Conservation (phyloP, 1,284 basidiomycete genomes). For the Leccinum pallidistipes region DNA sequence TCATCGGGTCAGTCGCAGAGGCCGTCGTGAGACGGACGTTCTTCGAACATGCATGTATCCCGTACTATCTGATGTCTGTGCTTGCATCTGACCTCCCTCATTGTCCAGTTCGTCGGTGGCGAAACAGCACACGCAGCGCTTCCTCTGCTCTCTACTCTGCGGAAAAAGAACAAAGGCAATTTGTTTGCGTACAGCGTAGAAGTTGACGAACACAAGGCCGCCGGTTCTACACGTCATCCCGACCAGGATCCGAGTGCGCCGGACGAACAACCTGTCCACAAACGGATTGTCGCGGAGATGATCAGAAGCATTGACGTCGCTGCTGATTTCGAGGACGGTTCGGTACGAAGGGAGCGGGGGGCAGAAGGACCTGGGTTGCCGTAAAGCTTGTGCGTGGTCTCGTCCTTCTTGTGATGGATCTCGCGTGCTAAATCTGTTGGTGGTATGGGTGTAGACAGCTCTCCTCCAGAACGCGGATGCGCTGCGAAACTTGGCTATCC, state of each 20-base stretch:
- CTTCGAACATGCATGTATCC: constrained; percentile 67
- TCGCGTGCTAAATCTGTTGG: constrained; percentile 43
- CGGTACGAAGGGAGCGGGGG: constrained; percentile 31
- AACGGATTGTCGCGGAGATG: constrained; percentile 70
- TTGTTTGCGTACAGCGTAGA: constrained; percentile 87
- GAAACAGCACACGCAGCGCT: constrained; percentile 75
- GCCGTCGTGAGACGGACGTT: constrained; percentile 79
- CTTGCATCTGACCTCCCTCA: not conserved
- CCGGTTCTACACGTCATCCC: not conserved
- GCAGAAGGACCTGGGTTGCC: constrained; percentile 78
- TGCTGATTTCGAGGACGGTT: constrained; percentile 73
- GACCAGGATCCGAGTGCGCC: not conserved
- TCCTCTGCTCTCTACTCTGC: constrained; percentile 62
- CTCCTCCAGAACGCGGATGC: constrained; percentile 28
- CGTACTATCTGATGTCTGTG: not conserved
- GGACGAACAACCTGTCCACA: constrained; percentile 42
- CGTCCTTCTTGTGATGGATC: not conserved
- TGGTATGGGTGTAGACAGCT: constrained; percentile 37
- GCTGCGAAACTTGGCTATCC: constrained; percentile 31
- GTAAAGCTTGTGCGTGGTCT: constrained; percentile 70
- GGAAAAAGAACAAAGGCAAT: constrained; percentile 71
- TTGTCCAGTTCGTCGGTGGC: constrained; percentile 79
- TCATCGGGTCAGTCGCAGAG: constrained; percentile 66
- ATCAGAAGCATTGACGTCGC: constrained; percentile 72
- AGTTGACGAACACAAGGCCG: constrained; percentile 58